phyloP scores from a whole-genome alignment of 257 asterid species.

The Capsicum chinense region DNA sequence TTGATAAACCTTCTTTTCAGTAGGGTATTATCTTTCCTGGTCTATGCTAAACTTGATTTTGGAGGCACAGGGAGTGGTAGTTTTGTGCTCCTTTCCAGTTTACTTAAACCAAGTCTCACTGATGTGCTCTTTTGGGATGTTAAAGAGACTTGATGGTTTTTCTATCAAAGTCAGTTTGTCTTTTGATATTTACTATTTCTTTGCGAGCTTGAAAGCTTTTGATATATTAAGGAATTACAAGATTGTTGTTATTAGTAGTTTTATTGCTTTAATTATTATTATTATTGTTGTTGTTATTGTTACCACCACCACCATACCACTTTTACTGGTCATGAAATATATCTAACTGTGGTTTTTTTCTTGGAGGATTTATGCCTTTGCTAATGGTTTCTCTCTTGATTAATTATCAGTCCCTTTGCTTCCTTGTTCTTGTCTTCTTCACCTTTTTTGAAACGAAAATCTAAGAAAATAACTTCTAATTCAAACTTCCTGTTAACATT shows the following conservation, averaged over 20 bases:
- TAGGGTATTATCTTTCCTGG: background rate
- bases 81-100: background rate
- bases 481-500: background rate
- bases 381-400: background rate
- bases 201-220: background rate
- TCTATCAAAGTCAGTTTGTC: constrained; percentile 4
- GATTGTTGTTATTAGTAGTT: background rate
- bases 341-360: background rate
- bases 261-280: background rate
- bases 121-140: background rate
- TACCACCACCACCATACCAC: background rate
- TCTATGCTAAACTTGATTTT: background rate
- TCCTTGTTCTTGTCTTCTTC: background rate
- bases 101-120: background rate
- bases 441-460: background rate
- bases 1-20: background rate
- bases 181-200: background rate
- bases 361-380: background rate
- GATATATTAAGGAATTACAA: background rate
- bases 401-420: background rate
- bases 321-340: background rate
- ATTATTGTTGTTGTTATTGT: background rate
- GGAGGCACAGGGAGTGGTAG: background rate
- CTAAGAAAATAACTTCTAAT: background rate
- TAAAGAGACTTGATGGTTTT: background rate